Conservation (phyloP, 2,329 filamentous ascomycete genomes). For the Pseudogymnoascus sp. region DNA sequence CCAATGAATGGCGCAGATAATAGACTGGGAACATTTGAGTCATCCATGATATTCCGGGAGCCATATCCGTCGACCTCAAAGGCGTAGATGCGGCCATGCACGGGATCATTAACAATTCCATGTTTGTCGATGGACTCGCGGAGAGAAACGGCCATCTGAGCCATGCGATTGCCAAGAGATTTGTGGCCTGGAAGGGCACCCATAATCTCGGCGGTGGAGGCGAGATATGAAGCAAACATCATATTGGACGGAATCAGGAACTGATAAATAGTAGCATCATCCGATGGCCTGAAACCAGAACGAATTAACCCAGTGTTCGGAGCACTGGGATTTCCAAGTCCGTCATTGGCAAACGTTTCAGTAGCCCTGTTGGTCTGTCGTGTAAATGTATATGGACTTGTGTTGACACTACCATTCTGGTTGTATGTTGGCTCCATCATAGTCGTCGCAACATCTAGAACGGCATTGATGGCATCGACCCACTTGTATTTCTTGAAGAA, state of each 20-base stretch:
- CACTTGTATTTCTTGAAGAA: constrained; percentile 71
- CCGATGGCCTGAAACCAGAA: constrained; percentile 83
- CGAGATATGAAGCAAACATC: constrained; percentile 65
- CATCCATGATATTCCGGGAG: constrained; percentile 55
- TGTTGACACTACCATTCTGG: constrained; percentile 47
- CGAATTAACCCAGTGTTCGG: constrained; percentile 71
- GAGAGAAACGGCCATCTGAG: constrained; percentile 54
- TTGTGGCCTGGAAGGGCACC: constrained; percentile 39
- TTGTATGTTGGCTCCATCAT: constrained; percentile 73
- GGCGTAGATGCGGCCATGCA: constrained; percentile 63
- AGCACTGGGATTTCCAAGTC: constrained; percentile 73
- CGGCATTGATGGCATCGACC: constrained; percentile 62
- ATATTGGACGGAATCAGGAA: constrained; percentile 88
- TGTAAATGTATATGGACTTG: constrained; percentile 67
- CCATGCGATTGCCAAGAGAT: constrained; percentile 52
- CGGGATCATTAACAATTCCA: constrained; percentile 59
- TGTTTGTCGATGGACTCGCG: constrained; percentile 61
- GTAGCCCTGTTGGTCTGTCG: constrained; percentile 66
- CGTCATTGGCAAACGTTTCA: constrained; percentile 72
- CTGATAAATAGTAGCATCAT: constrained; percentile 76
- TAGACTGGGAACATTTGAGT: constrained; percentile 64
- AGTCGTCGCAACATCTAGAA: constrained; percentile 61
- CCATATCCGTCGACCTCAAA: constrained; percentile 74
- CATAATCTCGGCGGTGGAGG: constrained; percentile 47
- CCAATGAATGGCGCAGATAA: constrained; percentile 59